Percentiles rank a stretch among this genome's conserved stretches.
Conservation (phyloP, 2,329 filamentous ascomycete genomes). For the Fusarium siculi region DNA sequence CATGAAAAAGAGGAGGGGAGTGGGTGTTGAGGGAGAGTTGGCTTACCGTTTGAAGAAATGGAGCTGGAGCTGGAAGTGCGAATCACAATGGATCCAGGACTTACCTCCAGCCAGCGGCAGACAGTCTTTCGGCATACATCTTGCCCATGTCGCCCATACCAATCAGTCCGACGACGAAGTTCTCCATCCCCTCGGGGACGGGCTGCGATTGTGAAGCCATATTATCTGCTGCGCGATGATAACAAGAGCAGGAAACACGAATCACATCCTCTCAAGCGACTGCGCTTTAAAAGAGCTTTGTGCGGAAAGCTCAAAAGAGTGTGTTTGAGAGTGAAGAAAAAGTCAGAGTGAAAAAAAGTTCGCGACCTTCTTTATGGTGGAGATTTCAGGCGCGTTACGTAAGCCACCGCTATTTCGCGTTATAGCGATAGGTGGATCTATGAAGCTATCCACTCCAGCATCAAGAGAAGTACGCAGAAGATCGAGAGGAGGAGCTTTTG, state of each 20-base stretch:
- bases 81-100: slow-evolving; percentile 38
- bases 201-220: slow-evolving; percentile 45
- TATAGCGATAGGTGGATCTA: slow-evolving; percentile 41
- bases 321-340: slow-evolving; percentile 23
- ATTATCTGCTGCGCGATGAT: slow-evolving; percentile 40
- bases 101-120: slow-evolving; percentile 95
- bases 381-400: slow-evolving; percentile 32
- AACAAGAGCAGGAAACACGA: slow-evolving; percentile 37
- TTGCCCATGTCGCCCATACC: slow-evolving; percentile 99
- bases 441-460: slow-evolving; percentile 27
- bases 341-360: slow-evolving; percentile 36
- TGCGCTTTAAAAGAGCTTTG: slow-evolving; percentile 23
- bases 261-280: slow-evolving; percentile 44
- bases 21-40: slow-evolving; percentile 4
- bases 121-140: slow-evolving; percentile 93
- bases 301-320: slow-evolving; percentile 25
- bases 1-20: slow-evolving; percentile 62
- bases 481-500: neutral
- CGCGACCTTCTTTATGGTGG: slow-evolving; percentile 39
- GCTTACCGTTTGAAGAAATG: slow-evolving; percentile 38
- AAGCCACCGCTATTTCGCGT: slow-evolving; percentile 29
- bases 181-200: slow-evolving; percentile 64
- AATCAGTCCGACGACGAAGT: slow-evolving; percentile 89
- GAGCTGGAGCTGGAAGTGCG: slow-evolving; percentile 25
- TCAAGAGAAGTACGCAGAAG: slow-evolving; percentile 26